Evolutionary conservation across 2,329 filamentous ascomycete species (phyloP), one percentile per base, ranked within the genome.

Genomic region (Fusarium nanum): DNA sequence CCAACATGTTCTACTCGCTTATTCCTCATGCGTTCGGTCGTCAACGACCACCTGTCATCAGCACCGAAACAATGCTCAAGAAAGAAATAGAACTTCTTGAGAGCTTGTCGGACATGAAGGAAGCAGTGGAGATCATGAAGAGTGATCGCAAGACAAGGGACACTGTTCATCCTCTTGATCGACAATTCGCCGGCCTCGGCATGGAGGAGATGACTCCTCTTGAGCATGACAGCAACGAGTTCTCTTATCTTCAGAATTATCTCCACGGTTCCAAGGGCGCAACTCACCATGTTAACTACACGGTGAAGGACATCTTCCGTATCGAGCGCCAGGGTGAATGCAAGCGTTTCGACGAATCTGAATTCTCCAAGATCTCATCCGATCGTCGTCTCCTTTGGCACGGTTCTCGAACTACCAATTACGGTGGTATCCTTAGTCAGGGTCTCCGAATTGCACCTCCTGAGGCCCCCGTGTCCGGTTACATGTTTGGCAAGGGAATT

Each of bases 401-500:
- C 77, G 93, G 94, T 18, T 94, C 92, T 18, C 89, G 93, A 34
- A 87, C 86, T 32, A 96, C 92, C 55, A 97, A 97, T 78, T 97
- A 91, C 71, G 93, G 91, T 75, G 94, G 93, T 76, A 97, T 97
- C 63, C 87, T 97, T 44, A 92, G 89, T 60, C 93, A 97, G 79
- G 94, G 94, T 70, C 86, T 97, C 9, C 91, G 93, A n/a, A 97
- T 97, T 70, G 94, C 94, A 9, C 94, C 94, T 0, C 91, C 91
- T 0, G 91, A 97, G 78, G 93, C 93, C 0, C 94, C 93, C 0
- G 89, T 89, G 0, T 87, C 85, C 7, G 93, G 93, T 2, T 94
- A 95, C 82, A 95, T 95, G 92, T 97, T 97, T 72, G 93, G 91
- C 60, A 97, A 97, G 79, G 93, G 93, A 46, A 92, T 97, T 48